phyloP scores from a whole-genome alignment of 1,139 yeast genomes.

The Taphrina communis region DNA sequence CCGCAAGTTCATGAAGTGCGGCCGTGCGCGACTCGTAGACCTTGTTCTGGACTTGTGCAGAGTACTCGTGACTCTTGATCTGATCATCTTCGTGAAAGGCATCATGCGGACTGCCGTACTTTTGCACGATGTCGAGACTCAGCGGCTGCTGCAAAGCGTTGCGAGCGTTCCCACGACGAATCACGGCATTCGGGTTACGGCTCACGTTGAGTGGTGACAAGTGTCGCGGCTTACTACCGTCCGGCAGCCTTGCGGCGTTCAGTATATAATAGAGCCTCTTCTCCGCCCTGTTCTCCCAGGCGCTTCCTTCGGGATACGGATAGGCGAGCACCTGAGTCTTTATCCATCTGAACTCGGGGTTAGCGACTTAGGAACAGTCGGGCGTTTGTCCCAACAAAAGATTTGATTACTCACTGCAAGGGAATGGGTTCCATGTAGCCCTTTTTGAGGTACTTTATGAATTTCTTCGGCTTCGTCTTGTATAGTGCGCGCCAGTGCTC shows the following conservation, averaged over 20 bases:
- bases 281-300: conserved; percentile 28
- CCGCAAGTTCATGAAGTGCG: conserved; percentile 26
- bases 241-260: conserved; percentile 24
- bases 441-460: conserved; percentile 14
- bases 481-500: conserved; percentile 16
- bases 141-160: conserved; percentile 21
- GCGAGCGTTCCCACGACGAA: conserved; percentile 17
- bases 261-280: conserved; percentile 18
- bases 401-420: not conserved
- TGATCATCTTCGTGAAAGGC: conserved; percentile 19
- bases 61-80: conserved; percentile 26
- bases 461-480: conserved; percentile 7
- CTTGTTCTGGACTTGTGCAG: conserved; percentile 20
- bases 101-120: conserved; percentile 24
- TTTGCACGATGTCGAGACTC: conserved; percentile 2
- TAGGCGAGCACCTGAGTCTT: conserved; percentile 7
- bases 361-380: not conserved
- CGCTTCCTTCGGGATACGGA: conserved; percentile 21
- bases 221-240: conserved; percentile 9
- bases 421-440: conserved; percentile 30
- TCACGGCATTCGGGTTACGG: conserved; percentile 3
- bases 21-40: conserved; percentile 22
- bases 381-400: no score
- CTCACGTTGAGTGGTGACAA: conserved; percentile 13
- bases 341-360: conserved; percentile 5